Evolutionary conservation across 2,329 filamentous ascomycete species (phyloP).

Genomic region (Rutstroemia sp.): DNA sequence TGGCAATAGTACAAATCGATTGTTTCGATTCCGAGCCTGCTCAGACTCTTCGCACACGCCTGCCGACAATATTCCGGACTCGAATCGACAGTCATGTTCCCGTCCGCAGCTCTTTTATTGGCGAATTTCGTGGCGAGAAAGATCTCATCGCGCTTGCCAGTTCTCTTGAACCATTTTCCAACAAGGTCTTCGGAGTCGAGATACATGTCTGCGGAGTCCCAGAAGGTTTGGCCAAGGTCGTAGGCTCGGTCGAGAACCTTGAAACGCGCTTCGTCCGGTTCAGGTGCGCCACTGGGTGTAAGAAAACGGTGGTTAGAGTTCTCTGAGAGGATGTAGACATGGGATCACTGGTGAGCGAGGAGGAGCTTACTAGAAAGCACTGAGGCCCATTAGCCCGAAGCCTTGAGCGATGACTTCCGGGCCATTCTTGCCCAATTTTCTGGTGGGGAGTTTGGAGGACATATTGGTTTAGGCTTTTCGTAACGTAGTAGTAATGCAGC

Average conservation of each 20-base stretch:
- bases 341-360: too few relatives aligned
- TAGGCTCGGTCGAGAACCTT: constrained; percentile 34
- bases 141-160: constrained; percentile 38
- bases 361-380: constrained; percentile 7
- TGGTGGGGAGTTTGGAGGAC: constrained; percentile 20
- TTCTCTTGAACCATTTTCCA: constrained; percentile 40
- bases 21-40: constrained; percentile 33
- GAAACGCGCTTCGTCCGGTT: constrained; percentile 32
- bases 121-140: constrained; percentile 48
- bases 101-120: constrained; percentile 15
- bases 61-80: constrained; percentile 35
- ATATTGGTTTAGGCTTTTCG: constrained; percentile 2
- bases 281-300: constrained; percentile 8
- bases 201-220: constrained; percentile 35
- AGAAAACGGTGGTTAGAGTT: constrained; percentile 1
- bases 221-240: constrained; percentile 33
- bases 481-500: background rate
- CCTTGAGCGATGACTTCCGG: constrained; percentile 22
- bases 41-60: constrained; percentile 35
- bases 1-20: constrained; percentile 32
- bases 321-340: too few relatives aligned
- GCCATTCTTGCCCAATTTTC: constrained; percentile 22
- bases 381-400: constrained; percentile 22
- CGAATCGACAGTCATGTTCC: constrained; percentile 24
- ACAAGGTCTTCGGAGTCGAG: constrained; percentile 39